A percentile compares a stretch with the other conserved stretches of the same genome.
phyloP scores from a whole-genome alignment of 2,329 filamentous ascomycete genomes.

The Pestalotiopsis sp. region DNA sequence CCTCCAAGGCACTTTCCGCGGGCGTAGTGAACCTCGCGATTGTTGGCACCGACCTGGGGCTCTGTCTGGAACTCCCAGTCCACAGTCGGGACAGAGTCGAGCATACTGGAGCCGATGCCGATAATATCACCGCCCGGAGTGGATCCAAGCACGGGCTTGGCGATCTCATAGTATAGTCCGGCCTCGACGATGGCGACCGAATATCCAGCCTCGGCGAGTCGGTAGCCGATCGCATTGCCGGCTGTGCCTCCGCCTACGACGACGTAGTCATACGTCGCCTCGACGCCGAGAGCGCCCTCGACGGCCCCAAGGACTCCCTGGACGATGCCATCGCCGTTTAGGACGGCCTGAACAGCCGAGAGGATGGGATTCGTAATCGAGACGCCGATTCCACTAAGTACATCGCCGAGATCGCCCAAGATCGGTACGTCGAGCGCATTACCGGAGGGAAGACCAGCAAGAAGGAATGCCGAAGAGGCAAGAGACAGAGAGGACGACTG shows the following conservation, averaged over 20 bases:
- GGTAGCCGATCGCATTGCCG: conserved; percentile 36
- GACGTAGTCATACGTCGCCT: conserved; percentile 21
- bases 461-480: conserved; percentile 6
- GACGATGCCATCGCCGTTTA: conserved; percentile 14
- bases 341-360: not conserved
- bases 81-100: conserved; percentile 17
- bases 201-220: conserved; percentile 29
- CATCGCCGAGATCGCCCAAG: conserved; percentile 18
- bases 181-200: conserved; percentile 42
- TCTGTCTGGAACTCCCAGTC: conserved; percentile 29
- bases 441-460: not conserved
- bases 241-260: conserved; percentile 42
- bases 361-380: conserved; percentile 19
- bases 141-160: conserved; percentile 17
- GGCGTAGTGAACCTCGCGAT: conserved; percentile 26
- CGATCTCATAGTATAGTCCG: conserved; percentile 36
- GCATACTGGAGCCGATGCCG: conserved; percentile 15
- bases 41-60: conserved; percentile 20
- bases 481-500: not conserved
- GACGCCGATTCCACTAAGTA: conserved; percentile 31
- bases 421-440: not conserved
- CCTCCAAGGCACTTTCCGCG: conserved; percentile 35
- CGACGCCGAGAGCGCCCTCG: conserved; percentile 12
- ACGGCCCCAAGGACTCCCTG: conserved; percentile 12
- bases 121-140: conserved; percentile 23